phyloP scores from a whole-genome alignment of 2,329 filamentous ascomycete genomes.

The Colletotrichum graminicola region DNA sequence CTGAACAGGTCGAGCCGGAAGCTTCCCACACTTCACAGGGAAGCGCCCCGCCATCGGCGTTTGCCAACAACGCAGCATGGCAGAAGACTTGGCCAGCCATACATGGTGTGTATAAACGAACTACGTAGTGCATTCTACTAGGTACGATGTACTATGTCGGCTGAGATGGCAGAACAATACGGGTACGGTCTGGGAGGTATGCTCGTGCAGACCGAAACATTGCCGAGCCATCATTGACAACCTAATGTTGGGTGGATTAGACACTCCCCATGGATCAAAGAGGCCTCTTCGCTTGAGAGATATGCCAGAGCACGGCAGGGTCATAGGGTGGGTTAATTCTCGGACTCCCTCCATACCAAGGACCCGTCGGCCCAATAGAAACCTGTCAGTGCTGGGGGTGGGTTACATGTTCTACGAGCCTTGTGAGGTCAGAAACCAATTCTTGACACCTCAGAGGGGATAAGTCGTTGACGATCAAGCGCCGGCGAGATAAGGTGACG shows the following conservation, averaged over 20 bases:
- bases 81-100: not conserved
- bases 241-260: not conserved
- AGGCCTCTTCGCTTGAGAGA: not conserved
- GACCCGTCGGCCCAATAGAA: not conserved
- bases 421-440: not conserved
- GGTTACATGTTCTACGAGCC: not conserved
- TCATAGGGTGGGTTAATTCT: not conserved
- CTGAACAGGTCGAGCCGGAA: not conserved
- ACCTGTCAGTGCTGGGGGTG: not conserved
- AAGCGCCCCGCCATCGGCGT: not conserved
- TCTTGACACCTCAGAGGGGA: not conserved
- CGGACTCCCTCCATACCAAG: slow-evolving; percentile 1
- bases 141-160: not conserved
- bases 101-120: not conserved
- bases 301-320: not conserved
- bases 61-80: not conserved
- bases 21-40: not conserved
- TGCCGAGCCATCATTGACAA: not conserved
- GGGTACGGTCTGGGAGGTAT: not conserved
- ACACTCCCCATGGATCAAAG: not conserved
- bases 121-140: no score
- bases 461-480: slow-evolving; percentile 12
- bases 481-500: slow-evolving; percentile 22
- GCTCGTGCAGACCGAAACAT: not conserved
- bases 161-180: not conserved